Evolutionary conservation across 2,329 filamentous ascomycete species (phyloP).

Genomic region (Byssochlamys sp.): DNA sequence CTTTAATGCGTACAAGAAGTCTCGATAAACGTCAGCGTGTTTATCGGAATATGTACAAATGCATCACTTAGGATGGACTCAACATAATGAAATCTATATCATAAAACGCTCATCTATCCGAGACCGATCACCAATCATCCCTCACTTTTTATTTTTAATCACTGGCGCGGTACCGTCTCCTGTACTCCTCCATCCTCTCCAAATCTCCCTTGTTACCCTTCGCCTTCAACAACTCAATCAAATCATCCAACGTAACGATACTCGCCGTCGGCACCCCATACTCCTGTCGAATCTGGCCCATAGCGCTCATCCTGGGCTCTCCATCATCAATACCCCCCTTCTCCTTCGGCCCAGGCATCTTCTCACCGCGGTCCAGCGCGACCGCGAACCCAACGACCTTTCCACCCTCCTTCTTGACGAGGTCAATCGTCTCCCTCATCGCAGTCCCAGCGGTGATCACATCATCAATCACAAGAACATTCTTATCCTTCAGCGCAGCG

Average conservation of each 20-base stretch:
- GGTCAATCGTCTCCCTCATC: neutral
- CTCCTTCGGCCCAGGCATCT: slow-evolving; percentile 51
- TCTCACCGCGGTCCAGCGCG: neutral
- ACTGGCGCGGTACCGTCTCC: slow-evolving; percentile 29
- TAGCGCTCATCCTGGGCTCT: slow-evolving; percentile 61
- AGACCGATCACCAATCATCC: neutral
- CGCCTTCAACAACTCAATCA: slow-evolving; percentile 56
- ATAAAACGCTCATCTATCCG: neutral
- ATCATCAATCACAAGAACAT: neutral
- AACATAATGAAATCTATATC: neutral
- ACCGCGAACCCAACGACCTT: neutral
- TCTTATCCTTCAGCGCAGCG: neutral
- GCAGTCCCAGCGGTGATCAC: neutral
- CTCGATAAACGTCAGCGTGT: neutral
- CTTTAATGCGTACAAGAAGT: neutral
- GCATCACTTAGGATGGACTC: neutral
- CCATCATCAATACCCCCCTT: slow-evolving; percentile 50
- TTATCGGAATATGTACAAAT: neutral
- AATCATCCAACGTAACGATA: slow-evolving; percentile 72
- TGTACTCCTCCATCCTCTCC: slow-evolving; percentile 60
- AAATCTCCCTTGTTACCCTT: slow-evolving; percentile 52
- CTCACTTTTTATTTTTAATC: slow-evolving; percentile 10
- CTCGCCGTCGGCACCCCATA: slow-evolving; percentile 69
- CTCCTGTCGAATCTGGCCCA: slow-evolving; percentile 71
- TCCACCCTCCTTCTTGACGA: neutral